Evolutionary conservation across 2,329 filamentous ascomycete genomes (phyloP).

Genomic region (Colletotrichum spinosum): DNA sequence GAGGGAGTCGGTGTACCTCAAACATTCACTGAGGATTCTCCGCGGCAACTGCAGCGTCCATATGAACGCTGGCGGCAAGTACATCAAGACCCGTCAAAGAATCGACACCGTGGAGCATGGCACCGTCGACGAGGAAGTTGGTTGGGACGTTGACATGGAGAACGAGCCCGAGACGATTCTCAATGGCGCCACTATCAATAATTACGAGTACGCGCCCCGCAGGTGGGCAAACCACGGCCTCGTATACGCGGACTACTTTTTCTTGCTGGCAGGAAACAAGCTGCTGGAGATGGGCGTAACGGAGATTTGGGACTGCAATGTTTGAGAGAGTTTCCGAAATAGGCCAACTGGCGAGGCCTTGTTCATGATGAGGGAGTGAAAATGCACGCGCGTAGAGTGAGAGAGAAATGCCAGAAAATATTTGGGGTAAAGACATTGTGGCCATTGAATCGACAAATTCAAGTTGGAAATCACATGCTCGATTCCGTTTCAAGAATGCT

Average conservation of each 20-base stretch:
- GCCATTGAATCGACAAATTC: too few relatives aligned
- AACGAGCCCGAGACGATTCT: conserved; percentile 56
- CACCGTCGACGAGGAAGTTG: conserved; percentile 25
- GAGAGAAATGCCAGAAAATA: too few relatives aligned
- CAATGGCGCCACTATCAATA: conserved; percentile 58
- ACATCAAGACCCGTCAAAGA: conserved; percentile 18
- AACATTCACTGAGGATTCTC: conserved; percentile 43
- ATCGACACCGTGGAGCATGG: conserved; percentile 43
- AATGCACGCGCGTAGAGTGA: too few relatives aligned
- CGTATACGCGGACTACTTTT: conserved; percentile 62
- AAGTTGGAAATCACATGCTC: too few relatives aligned
- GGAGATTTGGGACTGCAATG: conserved; percentile 1
- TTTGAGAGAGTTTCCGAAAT: background rate
- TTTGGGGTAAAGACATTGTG: too few relatives aligned
- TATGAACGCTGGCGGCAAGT: conserved; percentile 41
- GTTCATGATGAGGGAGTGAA: too few relatives aligned
- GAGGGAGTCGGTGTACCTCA: conserved; percentile 43
- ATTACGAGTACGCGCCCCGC: conserved; percentile 57
- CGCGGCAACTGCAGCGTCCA: conserved; percentile 41
- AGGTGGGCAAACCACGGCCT: conserved; percentile 59
- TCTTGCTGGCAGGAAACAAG: conserved; percentile 59
- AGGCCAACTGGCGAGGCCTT: too few relatives aligned
- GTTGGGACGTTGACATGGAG: conserved; percentile 41
- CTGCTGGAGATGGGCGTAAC: conserved; percentile 47
- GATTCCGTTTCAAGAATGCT: too few relatives aligned